Base-by-base conservation (phyloP, 108 stramenopile species). In the Skeletonema marinoi region DNA sequence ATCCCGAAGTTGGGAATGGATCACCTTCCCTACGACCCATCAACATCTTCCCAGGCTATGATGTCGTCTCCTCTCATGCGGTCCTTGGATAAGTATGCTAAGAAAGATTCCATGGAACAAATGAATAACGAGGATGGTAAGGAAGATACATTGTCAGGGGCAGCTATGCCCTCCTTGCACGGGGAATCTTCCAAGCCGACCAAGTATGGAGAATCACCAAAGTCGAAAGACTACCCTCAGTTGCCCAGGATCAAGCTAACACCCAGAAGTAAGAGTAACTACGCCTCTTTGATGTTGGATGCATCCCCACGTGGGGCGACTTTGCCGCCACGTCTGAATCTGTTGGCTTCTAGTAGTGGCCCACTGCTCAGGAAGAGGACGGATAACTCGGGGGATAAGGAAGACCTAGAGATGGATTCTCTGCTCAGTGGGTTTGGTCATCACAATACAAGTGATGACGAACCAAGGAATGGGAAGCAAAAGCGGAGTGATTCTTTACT, bases 341-440 rank as follows among this genome's bases (percentile, higher is more conserved):
- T 46, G 36, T 64, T 38, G 1, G 6, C 35, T 39, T 64, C 35
- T 25, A 56, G 17, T 7, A 51, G 54, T n/a, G 44, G 16, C 16
- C 44, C 10, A 13, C 51, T 59, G 32, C 58, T 54, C 58, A 56
- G 11, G 33, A n/a, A 38, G 54, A 30, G 21, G 12, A 39, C 44
- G 4, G 38, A 64, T 2, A 64, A 11, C 12, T 39, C 63, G 17
- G 63, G 63, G 0, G 78, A 73, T 38, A 51, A 44, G 32, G 48
- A 70, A 32, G 36, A 19, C 42, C 56, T 51, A 13, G 78, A 79
- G 59, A 73, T 79, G 71, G 78, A 79, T 59, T 72, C 61, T 29
- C 60, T 79, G 12, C 51, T 79, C 17, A 67, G 71, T 61, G 71
- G 78, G 3, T 79, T 79, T 60, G 72, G 68, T 41, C 36, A 80